phyloP scores from a whole-genome alignment of 805 yeast species.

The Candida methanosorbosa region DNA sequence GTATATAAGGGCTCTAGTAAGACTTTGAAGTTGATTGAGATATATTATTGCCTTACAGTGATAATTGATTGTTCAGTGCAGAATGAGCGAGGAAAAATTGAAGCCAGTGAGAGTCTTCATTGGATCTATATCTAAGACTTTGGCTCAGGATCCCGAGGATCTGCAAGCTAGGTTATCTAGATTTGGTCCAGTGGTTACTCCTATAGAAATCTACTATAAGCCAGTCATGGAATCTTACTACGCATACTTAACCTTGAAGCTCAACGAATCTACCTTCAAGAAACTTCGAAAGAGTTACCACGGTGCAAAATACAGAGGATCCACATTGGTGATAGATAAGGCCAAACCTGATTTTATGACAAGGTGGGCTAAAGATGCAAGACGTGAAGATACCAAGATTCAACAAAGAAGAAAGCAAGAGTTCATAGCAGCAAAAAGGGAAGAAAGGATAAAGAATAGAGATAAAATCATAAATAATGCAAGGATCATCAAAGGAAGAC shows the following conservation, averaged over 20 bases:
- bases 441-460: conserved; percentile 35
- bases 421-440: conserved; percentile 25
- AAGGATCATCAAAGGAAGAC: conserved; percentile 40
- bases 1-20: no score
- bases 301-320: conserved; percentile 71
- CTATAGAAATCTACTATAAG: conserved; percentile 47
- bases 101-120: conserved; percentile 37
- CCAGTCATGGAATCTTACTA: conserved; percentile 45
- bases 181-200: conserved; percentile 46
- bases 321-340: conserved; percentile 45
- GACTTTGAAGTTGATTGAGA: no score
- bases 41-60: no score
- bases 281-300: conserved; percentile 51
- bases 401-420: conserved; percentile 22
- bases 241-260: conserved; percentile 59
- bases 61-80: no score
- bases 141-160: conserved; percentile 36
- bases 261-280: conserved; percentile 34
- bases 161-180: conserved; percentile 48
- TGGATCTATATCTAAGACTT: conserved; percentile 53
- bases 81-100: neutral
- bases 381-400: conserved; percentile 28
- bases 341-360: conserved; percentile 52
- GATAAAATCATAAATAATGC: conserved; percentile 25
- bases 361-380: conserved; percentile 37